Evolutionary conservation across 768 basidiomycete species (phyloP), one percentile per base, ranked within the genome.

Genomic region (Hemileccinum impolitum): DNA sequence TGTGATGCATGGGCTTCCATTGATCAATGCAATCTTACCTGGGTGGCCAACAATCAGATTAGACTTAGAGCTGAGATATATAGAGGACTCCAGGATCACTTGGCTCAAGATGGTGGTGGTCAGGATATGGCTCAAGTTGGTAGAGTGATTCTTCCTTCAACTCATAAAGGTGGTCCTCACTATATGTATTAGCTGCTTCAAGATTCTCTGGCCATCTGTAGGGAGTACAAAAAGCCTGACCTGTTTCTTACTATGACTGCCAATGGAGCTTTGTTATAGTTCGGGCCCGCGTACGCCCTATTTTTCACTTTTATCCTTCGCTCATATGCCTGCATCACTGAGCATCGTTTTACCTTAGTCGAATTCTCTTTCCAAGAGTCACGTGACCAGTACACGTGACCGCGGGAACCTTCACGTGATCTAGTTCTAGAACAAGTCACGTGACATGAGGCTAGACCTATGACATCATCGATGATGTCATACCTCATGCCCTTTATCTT

Each of bases 201-300:
- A 26, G 76, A 80, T 51, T 58, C 74, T 0, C 65, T 81, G 61
- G 75, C 79, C 0, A 63, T 82, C 26, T 69, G 65, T 8, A 58
- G 70, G 0, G 55, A 65, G 31, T 74, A 57, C 39, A 50, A 55
- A 1, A 71, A 69, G 7, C 58, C 70, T 9, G 75, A 79, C 23
- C 23, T 23, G 3, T 23, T 23, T 23, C 23, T 23, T 6, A 23
- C 23, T 6, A 23, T 23, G 23, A 82, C 78, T 9, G 64, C 69
- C 9, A 82, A 81, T 65, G 75, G 76, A 1, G 39, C 61, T 1
- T 82, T n/a, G n/a, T n/a, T n/a, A n/a, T n/a, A n/a, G n/a, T n/a
- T n/a, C n/a, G n/a, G n/a, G n/a, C n/a, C n/a, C n/a, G n/a, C n/a
- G n/a, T n/a, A n/a, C n/a, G n/a, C n/a, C n/a, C n/a, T n/a, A n/a